A percentile compares a stretch with the other conserved stretches of the same genome.
phyloP scores from a whole-genome alignment of 345 rosid species.

The Citrus sp. region DNA sequence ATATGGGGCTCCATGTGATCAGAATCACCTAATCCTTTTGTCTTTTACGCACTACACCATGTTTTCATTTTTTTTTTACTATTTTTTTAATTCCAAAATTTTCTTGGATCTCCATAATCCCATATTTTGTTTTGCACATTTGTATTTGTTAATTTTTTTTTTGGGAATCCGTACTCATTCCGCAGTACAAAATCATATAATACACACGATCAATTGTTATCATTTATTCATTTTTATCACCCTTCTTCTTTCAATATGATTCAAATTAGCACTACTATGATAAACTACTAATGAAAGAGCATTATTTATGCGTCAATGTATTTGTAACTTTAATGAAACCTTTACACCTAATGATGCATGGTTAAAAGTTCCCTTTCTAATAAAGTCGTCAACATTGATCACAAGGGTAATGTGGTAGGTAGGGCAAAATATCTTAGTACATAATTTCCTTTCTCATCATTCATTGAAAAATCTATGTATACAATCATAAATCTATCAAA shows the following conservation, averaged over 20 bases:
- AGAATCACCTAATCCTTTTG: conserved; percentile 25
- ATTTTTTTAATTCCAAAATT: background rate
- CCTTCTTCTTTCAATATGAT: background rate
- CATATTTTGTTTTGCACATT: background rate
- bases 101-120: background rate
- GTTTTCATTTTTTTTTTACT: background rate
- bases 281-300: background rate
- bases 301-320: background rate
- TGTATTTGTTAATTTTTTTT: background rate
- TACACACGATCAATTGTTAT: background rate
- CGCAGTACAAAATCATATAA: background rate
- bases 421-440: too few relatives aligned
- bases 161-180: conserved; percentile 6
- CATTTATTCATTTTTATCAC: too few relatives aligned
- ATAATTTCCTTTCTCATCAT: too few relatives aligned
- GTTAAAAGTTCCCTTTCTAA: background rate
- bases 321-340: background rate
- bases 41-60: conserved; percentile 8
- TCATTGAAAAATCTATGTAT: too few relatives aligned
- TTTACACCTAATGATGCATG: background rate
- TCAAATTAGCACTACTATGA: background rate
- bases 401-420: too few relatives aligned
- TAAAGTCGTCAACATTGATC: too few relatives aligned
- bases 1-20: conserved; percentile 27
- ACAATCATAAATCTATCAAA: too few relatives aligned